A percentile compares a stretch with the other conserved stretches of the same genome.
These are phyloP conservation scores for Calamus simplicifolius DNA, from an alignment of 176 grass and related monocot genomes.

Conservation along the genomic window DNA sequence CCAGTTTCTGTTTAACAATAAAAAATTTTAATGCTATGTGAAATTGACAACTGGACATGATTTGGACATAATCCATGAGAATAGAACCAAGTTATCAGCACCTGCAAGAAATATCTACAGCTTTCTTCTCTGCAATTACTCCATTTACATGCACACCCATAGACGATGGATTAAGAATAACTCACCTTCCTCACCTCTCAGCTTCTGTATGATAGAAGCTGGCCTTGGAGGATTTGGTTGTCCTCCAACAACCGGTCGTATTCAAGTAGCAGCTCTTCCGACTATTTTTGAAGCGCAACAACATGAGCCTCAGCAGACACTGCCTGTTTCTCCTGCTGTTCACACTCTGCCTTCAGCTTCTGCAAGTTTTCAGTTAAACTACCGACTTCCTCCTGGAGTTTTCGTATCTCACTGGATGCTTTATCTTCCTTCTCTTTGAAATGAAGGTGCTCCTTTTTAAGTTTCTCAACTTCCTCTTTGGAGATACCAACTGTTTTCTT, in stretches of 20 bases:
- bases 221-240: conserved; percentile 79
- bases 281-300: conserved; percentile 68
- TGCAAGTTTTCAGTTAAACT: conserved; percentile 51
- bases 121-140: no score
- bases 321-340: conserved; percentile 44
- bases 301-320: conserved; percentile 52
- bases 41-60: no score
- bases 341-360: conserved; percentile 46
- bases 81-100: no score
- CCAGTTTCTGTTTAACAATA: no score
- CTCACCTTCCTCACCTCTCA: no score
- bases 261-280: conserved; percentile 67
- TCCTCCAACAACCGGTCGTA: conserved; percentile 86
- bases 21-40: no score
- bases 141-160: no score
- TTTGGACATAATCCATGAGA: no score
- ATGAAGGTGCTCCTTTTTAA: conserved; percentile 54
- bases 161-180: no score
- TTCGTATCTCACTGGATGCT: conserved; percentile 36
- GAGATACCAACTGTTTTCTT: conserved; percentile 42
- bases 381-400: conserved; percentile 37
- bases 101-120: no score
- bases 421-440: conserved; percentile 55
- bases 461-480: conserved; percentile 64
- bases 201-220: conserved; percentile 42